These are phyloP conservation scores for Streptanthus diversifolius DNA, from an alignment of 345 rosid genomes.

Conservation along the genomic window DNA sequence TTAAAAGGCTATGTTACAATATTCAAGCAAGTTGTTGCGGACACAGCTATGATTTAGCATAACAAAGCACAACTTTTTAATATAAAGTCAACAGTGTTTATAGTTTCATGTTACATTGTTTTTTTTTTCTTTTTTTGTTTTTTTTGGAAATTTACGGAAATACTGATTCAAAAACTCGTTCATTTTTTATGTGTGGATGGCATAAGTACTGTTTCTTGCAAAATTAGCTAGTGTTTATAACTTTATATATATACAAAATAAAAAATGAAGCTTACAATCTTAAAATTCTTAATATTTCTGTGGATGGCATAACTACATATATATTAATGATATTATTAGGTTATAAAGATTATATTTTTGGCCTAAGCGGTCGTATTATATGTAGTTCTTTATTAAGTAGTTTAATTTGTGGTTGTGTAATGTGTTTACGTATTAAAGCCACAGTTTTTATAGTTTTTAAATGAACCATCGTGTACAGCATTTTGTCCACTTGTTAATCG, in stretches of 20 bases:
- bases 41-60: slow-evolving; percentile 31
- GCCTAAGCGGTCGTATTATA: not conserved
- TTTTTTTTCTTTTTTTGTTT: not conserved
- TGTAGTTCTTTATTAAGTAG: not conserved
- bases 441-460: not conserved
- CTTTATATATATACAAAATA: not conserved
- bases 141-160: not conserved
- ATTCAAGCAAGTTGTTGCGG: slow-evolving; percentile 21
- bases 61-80: slow-evolving; percentile 6
- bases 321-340: too few species aligned
- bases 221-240: not conserved
- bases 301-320: not conserved
- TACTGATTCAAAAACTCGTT: not conserved
- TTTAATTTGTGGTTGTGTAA: not conserved
- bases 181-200: not conserved
- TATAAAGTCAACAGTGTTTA: slow-evolving; percentile 30
- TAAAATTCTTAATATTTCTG: not conserved
- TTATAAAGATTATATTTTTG: too few species aligned
- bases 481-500: slow-evolving; percentile 7
- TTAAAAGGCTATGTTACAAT: slow-evolving; percentile 18
- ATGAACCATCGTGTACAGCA: slow-evolving; percentile 22
- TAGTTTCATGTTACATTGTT: slow-evolving; percentile 6
- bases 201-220: not conserved
- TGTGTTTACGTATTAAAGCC: not conserved
- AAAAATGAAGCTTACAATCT: not conserved